These are phyloP conservation scores for Sclerotinia glacialis DNA, from an alignment of 2,329 filamentous ascomycete genomes.

Conservation along the genomic window DNA sequence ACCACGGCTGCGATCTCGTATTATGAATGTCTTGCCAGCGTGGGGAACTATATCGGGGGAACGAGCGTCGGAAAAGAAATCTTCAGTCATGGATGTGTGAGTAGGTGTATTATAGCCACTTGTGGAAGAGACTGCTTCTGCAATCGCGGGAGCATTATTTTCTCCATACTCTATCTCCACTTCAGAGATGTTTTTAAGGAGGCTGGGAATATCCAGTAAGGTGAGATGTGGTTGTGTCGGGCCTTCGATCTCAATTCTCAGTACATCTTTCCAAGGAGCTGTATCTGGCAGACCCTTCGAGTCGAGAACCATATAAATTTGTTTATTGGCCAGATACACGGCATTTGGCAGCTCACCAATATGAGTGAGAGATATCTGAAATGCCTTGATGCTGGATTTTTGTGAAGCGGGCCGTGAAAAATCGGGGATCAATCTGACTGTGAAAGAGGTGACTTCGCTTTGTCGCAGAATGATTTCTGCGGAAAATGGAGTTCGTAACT, in stretches of 20 bases:
- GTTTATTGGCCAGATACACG: neutral
- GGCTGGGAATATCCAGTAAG: conserved; percentile 16
- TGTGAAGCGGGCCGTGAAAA: conserved; percentile 4
- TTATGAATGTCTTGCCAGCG: conserved; percentile 15
- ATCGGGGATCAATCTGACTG: conserved; percentile 16
- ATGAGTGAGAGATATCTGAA: conserved; percentile 3
- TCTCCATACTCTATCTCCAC: neutral
- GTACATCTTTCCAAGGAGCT: conserved; percentile 9
- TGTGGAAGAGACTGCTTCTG: neutral
- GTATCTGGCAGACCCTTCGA: neutral
- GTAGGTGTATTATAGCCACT: conserved; percentile 7
- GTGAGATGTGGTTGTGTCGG: conserved; percentile 15
- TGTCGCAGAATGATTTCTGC: conserved; percentile 19
- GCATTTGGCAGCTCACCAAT: conserved; percentile 2
- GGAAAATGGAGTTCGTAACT: neutral
- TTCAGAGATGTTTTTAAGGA: conserved; percentile 8
- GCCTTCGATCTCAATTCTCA: conserved; percentile 19
- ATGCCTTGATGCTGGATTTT: neutral
- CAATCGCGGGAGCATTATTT: neutral
- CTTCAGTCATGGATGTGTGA: conserved; percentile 2
- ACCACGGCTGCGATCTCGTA: neutral
- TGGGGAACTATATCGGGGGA: neutral
- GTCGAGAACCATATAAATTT: neutral
- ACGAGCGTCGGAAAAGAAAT: neutral
- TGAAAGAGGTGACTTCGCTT: conserved; percentile 1